Base-by-base conservation (phyloP, 2,329 filamentous ascomycete genomes). In the Pseudonectria foliicola region DNA sequence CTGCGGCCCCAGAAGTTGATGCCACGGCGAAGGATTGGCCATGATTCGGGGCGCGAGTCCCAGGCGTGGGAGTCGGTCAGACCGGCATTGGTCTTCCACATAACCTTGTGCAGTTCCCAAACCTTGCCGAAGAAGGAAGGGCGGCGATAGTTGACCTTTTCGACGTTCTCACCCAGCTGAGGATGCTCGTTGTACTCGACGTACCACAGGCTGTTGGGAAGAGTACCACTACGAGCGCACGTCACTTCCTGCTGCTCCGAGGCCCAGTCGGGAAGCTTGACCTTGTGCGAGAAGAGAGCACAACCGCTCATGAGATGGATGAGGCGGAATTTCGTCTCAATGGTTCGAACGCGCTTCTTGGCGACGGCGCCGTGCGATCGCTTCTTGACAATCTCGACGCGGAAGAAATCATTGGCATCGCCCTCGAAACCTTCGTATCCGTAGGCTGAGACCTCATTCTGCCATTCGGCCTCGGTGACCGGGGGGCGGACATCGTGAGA, bases 1-100 rank as follows among this genome's bases (percentile, higher is more conserved):
- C 95, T 75, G 54, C 84, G 88, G 47, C 90, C 88, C 92, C 92
- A 98, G 73, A 98, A 98, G 70, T 98, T 98, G 73, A 98, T 98
- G 53, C 92, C 92, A 43, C 92, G 86, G 48, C 78, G 78, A 34
- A 98, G 77, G 38, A 93, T 76, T 14, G 92, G 92, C 92, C 92
- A 98, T 6, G 88, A 90, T 24, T 80, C 77, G 23, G 92, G 92
- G 29, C 92, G 85, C 30, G 92, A 96, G 60, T 98, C 92, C 92
- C 93, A 98, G 34, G 89, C 87, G 57, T 98, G 92, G 13, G 89
- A 95, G 55, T 98, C 92, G 16, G 92, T 86, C 31, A 98, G 77
- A 28, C 92, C 92, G 23, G 92, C 92, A 57, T 98, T 98, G 25
- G 92, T 98, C 53, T 76, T 88, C 92, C 92, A 98, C 92, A 98